Base-by-base conservation (phyloP, 495 filamentous ascomycete genomes). In the Aspergillus hancockii region DNA sequence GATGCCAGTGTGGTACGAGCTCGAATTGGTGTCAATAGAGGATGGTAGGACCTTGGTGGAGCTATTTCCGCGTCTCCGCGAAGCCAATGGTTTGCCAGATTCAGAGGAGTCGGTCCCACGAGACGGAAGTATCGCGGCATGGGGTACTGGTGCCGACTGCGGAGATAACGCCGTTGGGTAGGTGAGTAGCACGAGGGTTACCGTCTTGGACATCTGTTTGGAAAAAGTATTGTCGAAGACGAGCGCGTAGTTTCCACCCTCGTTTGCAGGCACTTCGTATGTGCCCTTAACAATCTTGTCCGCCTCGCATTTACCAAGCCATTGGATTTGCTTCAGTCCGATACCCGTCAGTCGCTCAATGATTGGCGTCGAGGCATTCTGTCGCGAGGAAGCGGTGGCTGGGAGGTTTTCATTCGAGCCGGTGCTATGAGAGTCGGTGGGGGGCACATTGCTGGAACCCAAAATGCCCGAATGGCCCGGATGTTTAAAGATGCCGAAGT, bases 191-290 rank as follows among this genome's bases (percentile, higher is more conserved):
- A 97, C 93, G 62, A 98, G 90, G 19, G 93, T 98, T 13, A 90
- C 90, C 40, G 89, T 96, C 75, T 98, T 98, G 52, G 92, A 91
- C 41, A 91, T 85, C 68, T 92, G 89, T 76, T 97, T 98, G 51
- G 93, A 95, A 71, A 98, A 98, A 32, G 95, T 98, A 69, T 98
- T 98, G 81, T 98, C 94, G 69, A 98, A 97, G 25, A 98, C 90
- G 55, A 98, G 80, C 31, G 91, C 94, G 72, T 95, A 98, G 85
- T 97, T 97, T 57, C 93, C 94, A 3, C 89, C 90, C 54, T 90
- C 85, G 14, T 81, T 83, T 40, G 72, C 65, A 4, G 77, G 72
- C 16, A 97, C 91, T 69, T 95, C 86, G 71, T 91, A 91, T 16
- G 88, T 94, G 0, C 94, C 94, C 69, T 92, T 89, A 12, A 91